Evolutionary conservation across 495 filamentous ascomycete genomes (phyloP), one percentile per base, ranked within the genome.

Genomic region (Xylaria cubensis): DNA sequence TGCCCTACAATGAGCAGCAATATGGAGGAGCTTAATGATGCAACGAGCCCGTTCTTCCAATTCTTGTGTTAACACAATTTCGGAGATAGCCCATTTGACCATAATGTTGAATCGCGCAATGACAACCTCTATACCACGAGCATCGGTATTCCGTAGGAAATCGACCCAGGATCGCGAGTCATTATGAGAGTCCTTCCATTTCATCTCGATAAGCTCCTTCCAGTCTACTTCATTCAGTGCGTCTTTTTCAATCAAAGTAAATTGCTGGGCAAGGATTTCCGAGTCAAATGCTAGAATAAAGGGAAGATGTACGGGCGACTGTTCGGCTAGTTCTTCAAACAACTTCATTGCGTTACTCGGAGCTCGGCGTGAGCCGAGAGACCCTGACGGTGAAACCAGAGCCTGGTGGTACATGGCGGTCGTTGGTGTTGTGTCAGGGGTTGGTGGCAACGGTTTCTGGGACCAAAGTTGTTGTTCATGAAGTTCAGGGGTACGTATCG

Each of bases 91-190:
- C 97, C 97, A 99, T 84, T 97, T 98, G 64, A 97, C 95, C 87
- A 98, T 93, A 72, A 99, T 87, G 79, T 98, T 98, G 85, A 98
- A 98, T 46, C 97, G 92, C 24, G 95, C 94, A 74, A 97, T 94
- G 26, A 97, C 94, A n/a, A 99, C 86, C 75, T 98, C 96, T 65
- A 98, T 93, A 26, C 96, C 96, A 46, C 89, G 92, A 32, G 92
- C 92, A 71, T 97, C 90, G 19, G 91, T 89, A n/a, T 90, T 88
- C 39, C 89, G 88, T 15, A 99, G 87, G 77, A 96, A 98, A 62
- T 96, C 91, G n/a, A 97, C 94, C 97, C 97, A 99, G 71, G 92
- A 90, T 61, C 88, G 88, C 26, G 88, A 84, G 73, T 90, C 89
- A 42, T 88, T 85, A 12, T 86, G 85, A 19, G 90, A 87, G 65